These are phyloP conservation scores for Oryza nivara DNA, from an alignment of 176 grass and related monocot species.

Conservation along the genomic window DNA sequence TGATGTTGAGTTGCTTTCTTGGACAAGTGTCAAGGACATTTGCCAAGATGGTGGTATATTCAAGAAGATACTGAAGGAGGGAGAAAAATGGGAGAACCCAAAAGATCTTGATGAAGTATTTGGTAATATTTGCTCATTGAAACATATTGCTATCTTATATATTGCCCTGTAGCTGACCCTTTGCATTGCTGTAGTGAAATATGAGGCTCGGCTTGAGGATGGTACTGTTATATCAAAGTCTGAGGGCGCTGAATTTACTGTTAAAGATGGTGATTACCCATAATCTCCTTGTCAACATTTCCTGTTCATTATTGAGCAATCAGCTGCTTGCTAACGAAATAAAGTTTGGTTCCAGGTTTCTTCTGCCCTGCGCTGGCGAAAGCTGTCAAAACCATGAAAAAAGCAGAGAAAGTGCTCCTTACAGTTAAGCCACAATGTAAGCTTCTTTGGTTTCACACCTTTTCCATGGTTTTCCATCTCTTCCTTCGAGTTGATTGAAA, in stretches of 20 bases:
- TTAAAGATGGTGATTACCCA: conserved; percentile 78
- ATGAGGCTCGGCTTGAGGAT: conserved; percentile 80
- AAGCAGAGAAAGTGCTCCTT: conserved; percentile 73
- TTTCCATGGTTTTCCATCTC: background rate
- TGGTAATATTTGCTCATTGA: conserved; percentile 55
- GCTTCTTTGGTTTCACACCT: conserved; percentile 27
- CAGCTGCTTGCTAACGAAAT: conserved; percentile 29
- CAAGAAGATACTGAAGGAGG: conserved; percentile 85
- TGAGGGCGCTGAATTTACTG: conserved; percentile 77
- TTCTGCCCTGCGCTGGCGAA: conserved; percentile 79
- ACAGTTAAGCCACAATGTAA: conserved; percentile 93
- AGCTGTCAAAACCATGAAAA: conserved; percentile 98
- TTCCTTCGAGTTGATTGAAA: background rate
- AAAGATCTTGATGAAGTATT: conserved; percentile 94
- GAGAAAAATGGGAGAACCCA: conserved; percentile 97
- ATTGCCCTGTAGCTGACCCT: background rate
- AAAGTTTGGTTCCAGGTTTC: conserved; percentile 52
- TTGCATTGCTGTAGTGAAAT: conserved; percentile 66
- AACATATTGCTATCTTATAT: background rate
- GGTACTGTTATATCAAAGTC: conserved; percentile 76
- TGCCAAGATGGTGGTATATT: conserved; percentile 93
- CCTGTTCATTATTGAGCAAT: background rate
- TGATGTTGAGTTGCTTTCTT: conserved; percentile 94
- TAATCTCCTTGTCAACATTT: background rate
- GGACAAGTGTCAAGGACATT: conserved; percentile 90